Base-by-base conservation (phyloP, 164 flowering plant species). In the Buxus sempervirens region DNA sequence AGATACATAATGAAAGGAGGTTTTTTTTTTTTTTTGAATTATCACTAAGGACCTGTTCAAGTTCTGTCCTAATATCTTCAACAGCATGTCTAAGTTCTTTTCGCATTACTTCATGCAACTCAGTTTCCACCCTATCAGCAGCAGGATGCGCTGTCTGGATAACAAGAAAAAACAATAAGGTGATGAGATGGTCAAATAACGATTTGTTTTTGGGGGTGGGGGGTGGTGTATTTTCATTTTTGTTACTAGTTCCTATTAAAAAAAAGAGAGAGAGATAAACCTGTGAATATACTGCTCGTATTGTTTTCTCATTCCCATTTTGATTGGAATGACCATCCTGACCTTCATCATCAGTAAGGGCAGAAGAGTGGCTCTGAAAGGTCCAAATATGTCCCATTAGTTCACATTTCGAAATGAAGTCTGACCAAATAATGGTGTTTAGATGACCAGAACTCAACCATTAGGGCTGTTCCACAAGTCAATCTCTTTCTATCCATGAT, bases 271-370 rank as follows among this genome's bases (percentile, higher is more conserved):
- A n/a, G n/a, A n/a, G n/a, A n/a, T n/a, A n/a, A n/a, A n/a, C n/a
- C n/a, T 83, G 86, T 51, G 91, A 75, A 83, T 82, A 83, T 67
- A 86, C 90, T 63, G 93, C 84, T 69, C 81, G 80, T 66, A 86
- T 82, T 64, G 79, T 87, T 80, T 78, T 85, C 80, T 83, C 96
- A 68, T 38, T 64, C 41, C 84, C 90, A 73, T 77, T 74, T 75
- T 69, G 85, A 49, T 62, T 53, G 28, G 72, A 70, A 65, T 55
- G 67, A 71, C 73, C 69, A 79, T 86, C 91, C 66, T 60, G 81
- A 18, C 77, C 81, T 74, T 91, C 98, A 80, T 93, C 99, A 81
- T 96, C 99, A 57, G 97, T 96, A 55, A 92, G 73, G 10, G 87
- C 84, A 58, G 98, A 96, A 49, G 98, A 90, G 27, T 85, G 90